Percentiles rank a stretch among this genome's conserved stretches.
Conservation (phyloP, 305 asterid species). For the Plantago coronopus region DNA sequence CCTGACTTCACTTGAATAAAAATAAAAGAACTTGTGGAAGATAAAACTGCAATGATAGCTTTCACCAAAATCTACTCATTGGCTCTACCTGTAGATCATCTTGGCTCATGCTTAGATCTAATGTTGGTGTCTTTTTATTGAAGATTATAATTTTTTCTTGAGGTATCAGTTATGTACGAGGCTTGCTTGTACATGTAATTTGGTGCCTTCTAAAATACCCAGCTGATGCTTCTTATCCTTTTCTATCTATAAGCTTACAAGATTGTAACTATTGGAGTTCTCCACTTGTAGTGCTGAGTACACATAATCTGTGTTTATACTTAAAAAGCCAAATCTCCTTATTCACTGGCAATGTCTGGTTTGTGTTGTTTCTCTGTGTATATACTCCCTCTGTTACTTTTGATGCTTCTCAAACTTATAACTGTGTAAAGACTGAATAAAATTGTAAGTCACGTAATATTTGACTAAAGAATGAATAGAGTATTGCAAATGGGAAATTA, state of each 20-base stretch:
- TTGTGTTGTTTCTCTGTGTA: too few species aligned
- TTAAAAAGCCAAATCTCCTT: too few species aligned
- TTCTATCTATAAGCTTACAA: constrained; percentile 9
- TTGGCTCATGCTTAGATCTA: constrained; percentile 5
- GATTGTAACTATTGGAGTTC: background rate
- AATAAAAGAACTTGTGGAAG: background rate
- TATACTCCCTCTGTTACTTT: too few species aligned
- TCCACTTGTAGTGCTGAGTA: background rate
- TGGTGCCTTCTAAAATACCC: background rate
- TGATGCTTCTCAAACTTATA: too few species aligned
- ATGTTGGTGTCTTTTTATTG: background rate
- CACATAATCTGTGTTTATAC: background rate
- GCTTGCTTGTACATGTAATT: background rate
- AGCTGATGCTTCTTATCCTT: constrained; percentile 1
- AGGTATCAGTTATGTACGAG: background rate
- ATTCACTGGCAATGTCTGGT: too few species aligned
- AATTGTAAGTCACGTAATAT: too few species aligned
- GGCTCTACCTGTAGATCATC: background rate
- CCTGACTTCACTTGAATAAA: background rate
- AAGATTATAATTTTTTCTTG: background rate
- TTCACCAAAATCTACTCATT: background rate
- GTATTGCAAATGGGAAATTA: too few species aligned
- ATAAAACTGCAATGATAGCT: background rate
- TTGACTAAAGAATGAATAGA: too few species aligned
- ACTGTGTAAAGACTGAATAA: too few species aligned